Base-by-base conservation (phyloP, 2,329 filamentous ascomycete species). In the Macroventuria anomochaeta region DNA sequence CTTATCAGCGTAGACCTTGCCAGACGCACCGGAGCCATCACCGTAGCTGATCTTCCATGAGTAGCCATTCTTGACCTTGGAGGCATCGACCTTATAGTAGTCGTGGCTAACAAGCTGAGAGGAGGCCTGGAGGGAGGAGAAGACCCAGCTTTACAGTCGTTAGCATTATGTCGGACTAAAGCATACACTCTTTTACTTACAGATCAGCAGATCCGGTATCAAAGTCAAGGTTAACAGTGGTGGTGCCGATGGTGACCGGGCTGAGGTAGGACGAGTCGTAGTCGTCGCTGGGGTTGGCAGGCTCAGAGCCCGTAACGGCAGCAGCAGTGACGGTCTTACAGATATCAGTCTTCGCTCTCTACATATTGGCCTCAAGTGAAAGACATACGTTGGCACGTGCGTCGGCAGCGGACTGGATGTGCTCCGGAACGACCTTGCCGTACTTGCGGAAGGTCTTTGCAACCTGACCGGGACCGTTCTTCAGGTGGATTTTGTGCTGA, bases 161-260 rank as follows among this genome's bases (percentile, higher is more conserved):
- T 55, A 72, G 67, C 18, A 25, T 20, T 5, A 1, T 12, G 6
- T 20, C 2, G 13, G 11, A 21, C 8, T n/a, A 7, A 29, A 3
- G 5, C 8, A 5, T 4, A 10, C 12, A n/a, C 21, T 21, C 6
- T n/a, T 28, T 36, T 13, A 76, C 82, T 76, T 73, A 85, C 87
- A 89, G 82, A 74, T 89, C 87, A 34, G 85, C 80, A 58, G 79
- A 88, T 58, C 80, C 87, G 12, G 89, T 92, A 61, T 92, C 89
- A 55, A 92, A 82, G 68, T 90, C 87, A 55, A 92, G 71, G 54
- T 85, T 81, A 58, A 90, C 69, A 3, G 77, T 82, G 62, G 87
- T 85, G 67, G 81, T 75, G 37, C 88, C 89, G 57, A 91, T 77
- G 2, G 77, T 80, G 39, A 91, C 83, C 0, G 86, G 84, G 59